Evolutionary conservation across 352 stramenopile species (phyloP).

Genomic region (Blastocystis sp.): DNA sequence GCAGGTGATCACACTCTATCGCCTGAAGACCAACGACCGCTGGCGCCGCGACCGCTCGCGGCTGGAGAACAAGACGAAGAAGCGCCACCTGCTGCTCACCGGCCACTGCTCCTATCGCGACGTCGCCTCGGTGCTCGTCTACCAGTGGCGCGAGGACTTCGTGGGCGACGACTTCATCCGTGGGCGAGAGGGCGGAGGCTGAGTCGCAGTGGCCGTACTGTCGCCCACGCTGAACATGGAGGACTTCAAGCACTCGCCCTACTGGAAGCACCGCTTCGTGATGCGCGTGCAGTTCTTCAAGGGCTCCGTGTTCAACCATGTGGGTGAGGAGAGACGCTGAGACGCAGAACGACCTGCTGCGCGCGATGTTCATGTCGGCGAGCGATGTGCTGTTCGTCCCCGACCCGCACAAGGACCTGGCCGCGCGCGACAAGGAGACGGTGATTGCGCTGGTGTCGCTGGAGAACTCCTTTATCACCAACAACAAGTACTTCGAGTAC

Average conservation of each 20-base stretch:
- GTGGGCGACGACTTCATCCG: slow-evolving; percentile 29
- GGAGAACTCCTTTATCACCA: slow-evolving; percentile 35
- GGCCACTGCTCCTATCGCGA: slow-evolving; percentile 25
- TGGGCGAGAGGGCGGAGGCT: background rate
- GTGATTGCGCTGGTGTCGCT: slow-evolving; percentile 26
- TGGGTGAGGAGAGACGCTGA: background rate
- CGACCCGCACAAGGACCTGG: slow-evolving; percentile 5
- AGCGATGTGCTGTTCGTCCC: slow-evolving; percentile 35
- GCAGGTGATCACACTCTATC: background rate
- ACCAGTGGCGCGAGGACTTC: slow-evolving; percentile 45
- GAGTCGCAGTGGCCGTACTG: slow-evolving; percentile 1
- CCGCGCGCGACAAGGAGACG: slow-evolving; percentile 13
- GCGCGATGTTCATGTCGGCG: slow-evolving; percentile 33
- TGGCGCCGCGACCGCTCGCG: background rate
- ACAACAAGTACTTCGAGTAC: slow-evolving; percentile 19
- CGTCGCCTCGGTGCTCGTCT: background rate
- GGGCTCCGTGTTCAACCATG: slow-evolving; percentile 41
- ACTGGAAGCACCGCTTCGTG: slow-evolving; percentile 49
- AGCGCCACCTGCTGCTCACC: slow-evolving; percentile 16
- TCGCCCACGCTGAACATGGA: slow-evolving; percentile 17
- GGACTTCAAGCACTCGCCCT: background rate
- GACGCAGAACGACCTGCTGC: slow-evolving; percentile 20
- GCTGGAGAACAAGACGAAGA: slow-evolving; percentile 18
- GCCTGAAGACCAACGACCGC: background rate
- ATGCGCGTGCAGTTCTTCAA: slow-evolving; percentile 51